These are phyloP conservation scores for Endoconidiophora polonica DNA, from an alignment of 2,329 filamentous ascomycete genomes.

Conservation along the genomic window DNA sequence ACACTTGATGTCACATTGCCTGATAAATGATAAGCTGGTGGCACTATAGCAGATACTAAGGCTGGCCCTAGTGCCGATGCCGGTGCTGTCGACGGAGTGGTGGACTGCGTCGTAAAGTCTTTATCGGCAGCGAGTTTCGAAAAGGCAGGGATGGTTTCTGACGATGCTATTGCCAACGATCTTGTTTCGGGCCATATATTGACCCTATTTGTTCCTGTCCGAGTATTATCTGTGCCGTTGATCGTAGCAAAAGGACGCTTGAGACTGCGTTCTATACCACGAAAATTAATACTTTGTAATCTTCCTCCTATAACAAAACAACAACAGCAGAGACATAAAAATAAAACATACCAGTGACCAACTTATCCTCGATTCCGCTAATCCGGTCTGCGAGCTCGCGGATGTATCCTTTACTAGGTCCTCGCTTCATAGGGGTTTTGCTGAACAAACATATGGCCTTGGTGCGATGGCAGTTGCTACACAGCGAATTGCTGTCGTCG, in stretches of 20 bases:
- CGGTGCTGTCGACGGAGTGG: too few species aligned
- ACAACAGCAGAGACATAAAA: not conserved
- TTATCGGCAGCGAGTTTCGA: too few species aligned
- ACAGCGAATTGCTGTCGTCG: slow-evolving; percentile 56
- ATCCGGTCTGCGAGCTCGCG: slow-evolving; percentile 80
- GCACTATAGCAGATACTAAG: too few species aligned
- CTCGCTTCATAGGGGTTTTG: slow-evolving; percentile 72
- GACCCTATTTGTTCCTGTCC: not conserved
- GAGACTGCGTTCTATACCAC: not conserved
- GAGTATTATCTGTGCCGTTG: slow-evolving; percentile 21
- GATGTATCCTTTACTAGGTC: slow-evolving; percentile 86
- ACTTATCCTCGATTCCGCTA: slow-evolving; percentile 64
- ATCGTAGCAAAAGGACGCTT: slow-evolving; percentile 36
- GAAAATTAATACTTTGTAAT: not conserved
- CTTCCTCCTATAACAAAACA: not conserved
- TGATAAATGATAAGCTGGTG: too few species aligned
- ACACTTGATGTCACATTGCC: too few species aligned
- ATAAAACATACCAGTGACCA: slow-evolving; percentile 25
- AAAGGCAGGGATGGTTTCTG: too few species aligned
- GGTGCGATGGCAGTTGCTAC: slow-evolving; percentile 65
- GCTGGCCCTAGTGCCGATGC: too few species aligned
- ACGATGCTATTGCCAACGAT: too few species aligned
- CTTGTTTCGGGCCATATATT: not conserved
- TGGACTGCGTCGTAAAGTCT: too few species aligned
- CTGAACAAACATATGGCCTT: slow-evolving; percentile 71